These are phyloP conservation scores for Yarrowia galli DNA, from an alignment of 1,139 yeast species.

Conservation along the genomic window DNA sequence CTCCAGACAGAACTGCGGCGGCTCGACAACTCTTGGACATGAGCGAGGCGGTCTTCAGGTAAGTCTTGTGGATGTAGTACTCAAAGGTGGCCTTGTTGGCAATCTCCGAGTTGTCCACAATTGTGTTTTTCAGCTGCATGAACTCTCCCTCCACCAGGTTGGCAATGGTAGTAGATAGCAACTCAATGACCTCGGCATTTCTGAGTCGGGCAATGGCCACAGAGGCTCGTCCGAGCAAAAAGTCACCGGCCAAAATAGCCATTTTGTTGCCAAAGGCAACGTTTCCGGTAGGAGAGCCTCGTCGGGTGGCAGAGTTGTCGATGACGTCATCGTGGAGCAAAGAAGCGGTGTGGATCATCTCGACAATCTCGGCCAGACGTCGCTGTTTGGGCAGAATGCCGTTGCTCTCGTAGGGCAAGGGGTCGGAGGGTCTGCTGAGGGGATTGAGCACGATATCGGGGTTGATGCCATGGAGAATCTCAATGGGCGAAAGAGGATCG, in stretches of 20 bases:
- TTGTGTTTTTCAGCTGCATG: constrained; percentile 96
- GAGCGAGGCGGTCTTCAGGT: constrained; percentile 90
- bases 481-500: constrained; percentile 73
- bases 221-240: constrained; percentile 92
- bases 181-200: constrained; percentile 96
- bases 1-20: constrained; percentile 91
- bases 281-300: constrained; percentile 92
- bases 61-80: constrained; percentile 92
- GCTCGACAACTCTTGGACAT: constrained; percentile 96
- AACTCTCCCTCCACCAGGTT: constrained; percentile 98
- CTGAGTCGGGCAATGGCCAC: constrained; percentile 92
- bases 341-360: constrained; percentile 98
- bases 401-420: constrained; percentile 60
- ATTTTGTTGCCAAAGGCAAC: constrained; percentile 94
- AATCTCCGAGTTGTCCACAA: constrained; percentile 65
- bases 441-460: constrained; percentile 84
- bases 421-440: constrained; percentile 78
- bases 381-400: constrained; percentile 91
- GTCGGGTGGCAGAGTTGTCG: constrained; percentile 87
- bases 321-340: constrained; percentile 96
- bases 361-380: constrained; percentile 94
- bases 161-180: constrained; percentile 94
- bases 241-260: constrained; percentile 98
- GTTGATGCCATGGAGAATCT: constrained; percentile 85
- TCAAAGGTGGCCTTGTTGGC: constrained; percentile 90